These are phyloP conservation scores for Blumeria graminis DNA, from an alignment of 2,329 filamentous ascomycete species.

Conservation along the genomic window DNA sequence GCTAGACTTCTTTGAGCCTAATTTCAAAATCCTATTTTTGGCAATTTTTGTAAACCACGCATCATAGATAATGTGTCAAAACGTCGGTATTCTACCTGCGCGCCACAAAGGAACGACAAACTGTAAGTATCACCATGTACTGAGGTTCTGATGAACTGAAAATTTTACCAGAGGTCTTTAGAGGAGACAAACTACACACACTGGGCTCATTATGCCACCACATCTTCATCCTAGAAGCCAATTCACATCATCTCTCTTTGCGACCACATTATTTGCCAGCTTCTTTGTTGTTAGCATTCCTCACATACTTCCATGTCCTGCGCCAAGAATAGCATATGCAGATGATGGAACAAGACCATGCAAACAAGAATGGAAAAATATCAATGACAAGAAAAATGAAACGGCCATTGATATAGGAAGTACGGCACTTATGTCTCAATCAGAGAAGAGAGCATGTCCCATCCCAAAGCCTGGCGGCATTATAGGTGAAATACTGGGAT, in stretches of 20 bases:
- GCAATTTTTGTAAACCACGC: too few species aligned
- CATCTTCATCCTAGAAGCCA: conserved; percentile 81
- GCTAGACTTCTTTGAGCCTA: too few species aligned
- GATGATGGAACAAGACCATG: conserved; percentile 23
- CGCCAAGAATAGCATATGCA: conserved; percentile 48
- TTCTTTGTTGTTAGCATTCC: conserved; percentile 84
- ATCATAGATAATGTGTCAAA: too few species aligned
- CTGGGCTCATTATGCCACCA: conserved; percentile 37
- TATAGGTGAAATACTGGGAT: conserved; percentile 41
- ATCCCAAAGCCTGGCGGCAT: conserved; percentile 73
- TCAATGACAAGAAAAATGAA: conserved; percentile 14
- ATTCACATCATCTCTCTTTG: conserved; percentile 84
- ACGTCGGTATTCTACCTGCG: too few species aligned
- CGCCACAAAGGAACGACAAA: too few species aligned
- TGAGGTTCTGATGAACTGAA: too few species aligned
- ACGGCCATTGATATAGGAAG: conserved; percentile 4
- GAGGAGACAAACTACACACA: background rate
- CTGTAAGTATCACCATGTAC: too few species aligned
- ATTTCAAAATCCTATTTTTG: too few species aligned
- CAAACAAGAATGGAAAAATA: conserved; percentile 19
- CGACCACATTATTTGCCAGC: conserved; percentile 67
- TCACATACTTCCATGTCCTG: conserved; percentile 77
- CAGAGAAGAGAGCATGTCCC: conserved; percentile 51
- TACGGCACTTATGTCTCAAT: conserved; percentile 16
- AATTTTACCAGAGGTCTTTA: too few species aligned